Evolutionary conservation across 768 basidiomycete species (phyloP).

Genomic region (Mycena belliarum): DNA sequence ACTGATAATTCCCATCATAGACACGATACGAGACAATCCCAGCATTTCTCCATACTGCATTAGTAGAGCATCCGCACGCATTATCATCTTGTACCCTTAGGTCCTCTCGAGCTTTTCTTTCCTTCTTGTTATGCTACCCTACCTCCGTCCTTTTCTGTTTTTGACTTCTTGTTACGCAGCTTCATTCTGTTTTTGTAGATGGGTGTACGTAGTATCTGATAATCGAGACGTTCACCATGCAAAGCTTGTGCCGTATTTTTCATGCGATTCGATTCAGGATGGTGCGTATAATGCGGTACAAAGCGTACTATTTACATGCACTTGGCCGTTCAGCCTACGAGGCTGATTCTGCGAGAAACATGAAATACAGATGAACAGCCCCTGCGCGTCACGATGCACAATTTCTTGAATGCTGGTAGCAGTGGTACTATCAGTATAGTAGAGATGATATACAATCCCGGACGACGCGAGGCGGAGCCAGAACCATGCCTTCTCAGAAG

Average conservation of each 20-base stretch:
- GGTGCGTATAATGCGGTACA: too few relatives aligned
- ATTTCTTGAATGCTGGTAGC: too few relatives aligned
- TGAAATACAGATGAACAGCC: too few relatives aligned
- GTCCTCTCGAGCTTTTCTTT: constrained; percentile 29
- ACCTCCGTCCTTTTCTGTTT: neutral
- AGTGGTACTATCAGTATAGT: too few relatives aligned
- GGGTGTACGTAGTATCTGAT: constrained; percentile 14
- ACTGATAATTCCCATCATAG: constrained; percentile 30
- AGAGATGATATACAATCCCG: too few relatives aligned
- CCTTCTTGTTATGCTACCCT: constrained; percentile 11
- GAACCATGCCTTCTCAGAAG: too few relatives aligned
- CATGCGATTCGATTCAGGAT: too few relatives aligned
- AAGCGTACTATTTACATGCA: too few relatives aligned
- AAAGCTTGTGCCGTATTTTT: neutral
- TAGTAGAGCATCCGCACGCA: constrained; percentile 65
- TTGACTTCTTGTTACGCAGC: constrained; percentile 2
- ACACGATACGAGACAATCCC: constrained; percentile 29
- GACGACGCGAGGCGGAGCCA: too few relatives aligned
- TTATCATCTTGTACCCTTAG: constrained; percentile 31
- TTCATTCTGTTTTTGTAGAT: constrained; percentile 15
- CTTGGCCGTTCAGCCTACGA: too few relatives aligned
- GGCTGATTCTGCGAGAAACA: too few relatives aligned
- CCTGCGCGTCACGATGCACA: too few relatives aligned
- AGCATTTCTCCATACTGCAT: constrained; percentile 10
- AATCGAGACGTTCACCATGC: constrained; percentile 13